Evolutionary conservation across 179 eudicot species (phyloP).

Genomic region (Amaranthus tricolor): DNA sequence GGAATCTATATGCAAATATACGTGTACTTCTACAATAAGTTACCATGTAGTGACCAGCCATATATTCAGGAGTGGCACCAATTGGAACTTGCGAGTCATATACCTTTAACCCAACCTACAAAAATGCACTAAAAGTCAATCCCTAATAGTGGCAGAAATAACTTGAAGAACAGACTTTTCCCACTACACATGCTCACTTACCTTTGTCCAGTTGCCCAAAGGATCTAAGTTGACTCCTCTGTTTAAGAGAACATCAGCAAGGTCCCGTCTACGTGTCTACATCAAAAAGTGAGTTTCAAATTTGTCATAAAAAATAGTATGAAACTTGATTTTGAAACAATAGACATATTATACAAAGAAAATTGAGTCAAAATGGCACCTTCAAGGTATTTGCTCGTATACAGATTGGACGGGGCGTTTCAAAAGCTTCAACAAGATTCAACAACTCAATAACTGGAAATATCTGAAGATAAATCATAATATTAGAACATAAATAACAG

Average conservation of each 20-base stretch:
- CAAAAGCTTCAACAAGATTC: constrained; percentile 92
- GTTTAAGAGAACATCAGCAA: constrained; percentile 83
- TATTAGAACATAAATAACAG: background rate
- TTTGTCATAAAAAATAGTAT: background rate
- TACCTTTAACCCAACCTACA: constrained; percentile 84
- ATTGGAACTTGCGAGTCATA: constrained; percentile 96
- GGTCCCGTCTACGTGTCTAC: constrained; percentile 86
- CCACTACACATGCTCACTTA: constrained; percentile 20
- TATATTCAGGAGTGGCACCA: constrained; percentile 95
- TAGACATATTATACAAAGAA: constrained; percentile 1
- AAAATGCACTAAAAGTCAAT: background rate
- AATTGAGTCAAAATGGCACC: constrained; percentile 37
- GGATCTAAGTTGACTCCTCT: constrained; percentile 95
- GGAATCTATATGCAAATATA: background rate
- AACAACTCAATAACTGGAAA: constrained; percentile 75
- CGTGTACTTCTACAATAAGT: background rate
- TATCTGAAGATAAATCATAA: constrained; percentile 45
- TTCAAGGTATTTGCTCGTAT: constrained; percentile 84
- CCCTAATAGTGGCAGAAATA: background rate
- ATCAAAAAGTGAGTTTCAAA: constrained; percentile 1
- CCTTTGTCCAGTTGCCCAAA: constrained; percentile 94
- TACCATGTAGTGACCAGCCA: constrained; percentile 99
- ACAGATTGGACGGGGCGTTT: constrained; percentile 80
- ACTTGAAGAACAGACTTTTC: background rate
- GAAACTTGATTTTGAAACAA: background rate